These are phyloP conservation scores for Aspergillus nidulans DNA, from an alignment of 495 filamentous ascomycete genomes.

Conservation along the genomic window DNA sequence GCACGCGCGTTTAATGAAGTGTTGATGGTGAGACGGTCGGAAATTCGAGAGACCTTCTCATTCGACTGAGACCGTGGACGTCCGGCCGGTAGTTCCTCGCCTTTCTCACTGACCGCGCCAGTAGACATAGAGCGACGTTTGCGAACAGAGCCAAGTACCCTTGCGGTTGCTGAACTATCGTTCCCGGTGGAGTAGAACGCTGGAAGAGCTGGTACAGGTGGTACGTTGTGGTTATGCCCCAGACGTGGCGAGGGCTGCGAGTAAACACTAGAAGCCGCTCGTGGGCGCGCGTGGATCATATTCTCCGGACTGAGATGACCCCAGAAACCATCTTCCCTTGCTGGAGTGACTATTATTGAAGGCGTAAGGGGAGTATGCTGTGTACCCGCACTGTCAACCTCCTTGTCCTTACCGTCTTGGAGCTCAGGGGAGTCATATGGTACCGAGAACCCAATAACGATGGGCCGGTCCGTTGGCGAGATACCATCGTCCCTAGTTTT, in stretches of 20 bases:
- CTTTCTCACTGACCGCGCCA: conserved; percentile 56
- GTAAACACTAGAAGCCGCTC: conserved; percentile 63
- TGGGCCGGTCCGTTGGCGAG: conserved; percentile 69
- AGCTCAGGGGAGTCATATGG: conserved; percentile 51
- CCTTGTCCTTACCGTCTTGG: conserved; percentile 22
- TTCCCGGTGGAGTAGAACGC: conserved; percentile 27
- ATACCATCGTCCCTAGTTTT: conserved; percentile 47
- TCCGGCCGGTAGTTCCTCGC: conserved; percentile 27
- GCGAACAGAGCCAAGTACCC: conserved; percentile 27
- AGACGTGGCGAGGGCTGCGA: conserved; percentile 52
- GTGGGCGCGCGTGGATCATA: conserved; percentile 24
- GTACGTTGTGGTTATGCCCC: conserved; percentile 32
- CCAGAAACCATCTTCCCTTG: conserved; percentile 60
- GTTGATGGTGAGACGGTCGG: conserved; percentile 29
- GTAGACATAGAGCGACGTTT: conserved; percentile 39
- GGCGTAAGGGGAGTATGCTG: conserved; percentile 45
- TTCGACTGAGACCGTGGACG: conserved; percentile 14
- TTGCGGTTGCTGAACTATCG: conserved; percentile 24
- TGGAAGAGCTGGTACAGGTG: conserved; percentile 63
- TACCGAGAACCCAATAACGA: conserved; percentile 74
- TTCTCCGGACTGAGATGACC: conserved; percentile 23
- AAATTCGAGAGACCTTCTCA: conserved; percentile 21
- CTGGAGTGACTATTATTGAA: conserved; percentile 63
- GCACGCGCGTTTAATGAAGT: conserved; percentile 50
- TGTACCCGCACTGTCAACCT: conserved; percentile 28